Evolutionary conservation across 805 yeast genomes (phyloP).

Genomic region (Kuraishia hungarica): DNA sequence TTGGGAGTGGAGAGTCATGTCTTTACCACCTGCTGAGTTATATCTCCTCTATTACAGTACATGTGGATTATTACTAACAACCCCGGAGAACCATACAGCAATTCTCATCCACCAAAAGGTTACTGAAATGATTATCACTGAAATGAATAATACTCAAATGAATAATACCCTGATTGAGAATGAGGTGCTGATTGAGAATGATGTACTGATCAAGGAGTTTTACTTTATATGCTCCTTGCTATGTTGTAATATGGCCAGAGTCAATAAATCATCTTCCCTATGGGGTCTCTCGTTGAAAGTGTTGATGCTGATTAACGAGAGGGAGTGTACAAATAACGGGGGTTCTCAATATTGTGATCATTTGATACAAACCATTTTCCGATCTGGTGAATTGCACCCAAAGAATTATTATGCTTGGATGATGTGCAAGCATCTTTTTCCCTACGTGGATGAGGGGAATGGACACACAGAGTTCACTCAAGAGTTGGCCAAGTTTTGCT

Average conservation of each 20-base stretch:
- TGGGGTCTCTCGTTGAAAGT: conserved; percentile 19
- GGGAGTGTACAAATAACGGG: too few relatives aligned
- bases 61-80: conserved; percentile 16
- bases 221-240: conserved; percentile 10
- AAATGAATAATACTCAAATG: too few relatives aligned
- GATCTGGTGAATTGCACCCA: conserved; percentile 31
- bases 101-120: conserved; percentile 3
- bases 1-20: background rate
- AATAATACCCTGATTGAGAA: too few relatives aligned
- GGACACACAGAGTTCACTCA: too few relatives aligned
- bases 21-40: background rate
- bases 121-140: background rate
- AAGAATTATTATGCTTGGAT: conserved; percentile 41
- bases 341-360: too few relatives aligned
- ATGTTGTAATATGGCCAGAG: conserved; percentile 15
- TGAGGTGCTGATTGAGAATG: too few relatives aligned
- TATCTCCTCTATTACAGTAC: conserved; percentile 3
- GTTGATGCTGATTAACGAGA: too few relatives aligned
- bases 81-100: conserved; percentile 20
- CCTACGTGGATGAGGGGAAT: background rate
- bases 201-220: conserved; percentile 5
- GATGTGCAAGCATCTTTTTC: conserved; percentile 15
- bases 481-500: background rate
- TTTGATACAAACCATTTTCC: conserved; percentile 13
- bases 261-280: conserved; percentile 24